Percentiles rank a stretch among this genome's conserved stretches.
These are phyloP conservation scores for Verticillium longisporum DNA, from an alignment of 2,329 filamentous ascomycete species.

Conservation along the genomic window DNA sequence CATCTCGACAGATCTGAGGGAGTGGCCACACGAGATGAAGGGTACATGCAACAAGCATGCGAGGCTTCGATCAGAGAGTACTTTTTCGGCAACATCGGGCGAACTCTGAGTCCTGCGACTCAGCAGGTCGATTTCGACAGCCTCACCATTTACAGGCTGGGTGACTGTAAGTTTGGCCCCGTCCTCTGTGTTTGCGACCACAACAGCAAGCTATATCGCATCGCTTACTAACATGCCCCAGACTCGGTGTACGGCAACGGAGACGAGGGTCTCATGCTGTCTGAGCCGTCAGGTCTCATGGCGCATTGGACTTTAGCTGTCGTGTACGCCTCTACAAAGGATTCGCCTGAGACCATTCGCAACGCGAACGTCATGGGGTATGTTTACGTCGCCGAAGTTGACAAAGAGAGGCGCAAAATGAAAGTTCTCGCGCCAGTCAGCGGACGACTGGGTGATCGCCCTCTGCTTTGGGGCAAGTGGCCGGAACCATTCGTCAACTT, in stretches of 20 bases:
- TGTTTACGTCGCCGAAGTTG: constrained; percentile 85
- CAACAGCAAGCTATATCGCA: neutral
- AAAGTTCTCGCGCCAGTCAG: constrained; percentile 79
- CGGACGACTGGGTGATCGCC: constrained; percentile 70
- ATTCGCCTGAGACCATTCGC: constrained; percentile 64
- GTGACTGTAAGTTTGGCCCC: constrained; percentile 41
- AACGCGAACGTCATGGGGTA: constrained; percentile 86
- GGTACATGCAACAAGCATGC: constrained; percentile 65
- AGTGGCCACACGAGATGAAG: constrained; percentile 67
- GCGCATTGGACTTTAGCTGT: constrained; percentile 80
- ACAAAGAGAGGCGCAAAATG: constrained; percentile 74
- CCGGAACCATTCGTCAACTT: constrained; percentile 78
- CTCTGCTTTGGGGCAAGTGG: constrained; percentile 79
- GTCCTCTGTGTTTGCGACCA: neutral
- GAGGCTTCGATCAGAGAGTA: constrained; percentile 82
- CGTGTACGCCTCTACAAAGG: constrained; percentile 66
- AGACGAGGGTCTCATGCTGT: constrained; percentile 47
- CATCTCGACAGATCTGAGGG: constrained; percentile 81
- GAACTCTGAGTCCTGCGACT: constrained; percentile 79
- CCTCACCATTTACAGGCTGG: constrained; percentile 65
- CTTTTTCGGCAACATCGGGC: constrained; percentile 79
- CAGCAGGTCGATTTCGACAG: constrained; percentile 75
- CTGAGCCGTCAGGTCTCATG: constrained; percentile 60
- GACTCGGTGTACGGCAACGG: constrained; percentile 22
- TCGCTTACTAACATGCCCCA: constrained; percentile 4